Percentiles rank a stretch among this genome's conserved stretches.
These are phyloP conservation scores for Ustilago hordei DNA, from an alignment of 1,284 basidiomycete genomes.

Conservation along the genomic window DNA sequence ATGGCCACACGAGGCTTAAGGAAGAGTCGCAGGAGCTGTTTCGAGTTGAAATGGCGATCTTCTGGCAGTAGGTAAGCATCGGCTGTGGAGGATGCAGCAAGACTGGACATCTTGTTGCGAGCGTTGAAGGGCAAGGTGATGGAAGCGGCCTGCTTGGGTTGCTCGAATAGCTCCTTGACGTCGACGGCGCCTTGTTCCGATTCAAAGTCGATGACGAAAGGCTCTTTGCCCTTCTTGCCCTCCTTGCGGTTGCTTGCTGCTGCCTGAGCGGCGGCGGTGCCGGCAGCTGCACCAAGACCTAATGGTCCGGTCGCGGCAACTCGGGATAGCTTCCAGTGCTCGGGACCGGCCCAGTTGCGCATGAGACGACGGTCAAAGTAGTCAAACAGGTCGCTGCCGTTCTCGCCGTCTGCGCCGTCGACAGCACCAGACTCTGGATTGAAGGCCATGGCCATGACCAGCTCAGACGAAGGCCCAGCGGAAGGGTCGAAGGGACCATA, in stretches of 20 bases:
- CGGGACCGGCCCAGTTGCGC: conserved; percentile 98
- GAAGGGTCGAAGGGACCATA: conserved; percentile 49
- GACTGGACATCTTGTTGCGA: conserved; percentile 70
- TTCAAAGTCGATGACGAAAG: conserved; percentile 88
- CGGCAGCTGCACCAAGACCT: conserved; percentile 27
- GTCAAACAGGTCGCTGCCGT: conserved; percentile 74
- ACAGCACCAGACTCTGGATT: conserved; percentile 34
- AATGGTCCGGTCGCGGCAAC: conserved; percentile 38
- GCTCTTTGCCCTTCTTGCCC: conserved; percentile 73
- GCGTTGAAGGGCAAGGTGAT: conserved; percentile 71
- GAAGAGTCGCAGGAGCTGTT: conserved; percentile 89
- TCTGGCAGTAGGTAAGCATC: conserved; percentile 85
- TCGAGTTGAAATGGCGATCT: conserved; percentile 95
- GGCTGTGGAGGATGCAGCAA: conserved; percentile 30
- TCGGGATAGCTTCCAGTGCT: conserved; percentile 89
- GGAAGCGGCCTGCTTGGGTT: conserved; percentile 60
- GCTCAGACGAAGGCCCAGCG: conserved; percentile 72
- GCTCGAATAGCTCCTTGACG: conserved; percentile 82
- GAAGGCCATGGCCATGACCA: conserved; percentile 84
- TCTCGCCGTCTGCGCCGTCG: conserved; percentile 47
- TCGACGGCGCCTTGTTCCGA: conserved; percentile 75
- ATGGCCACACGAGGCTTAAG: conserved; percentile 77
- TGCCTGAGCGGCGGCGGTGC: conserved; percentile 28
- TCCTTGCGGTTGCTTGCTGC: conserved; percentile 31
- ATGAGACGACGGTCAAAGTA: conserved; percentile 91